Evolutionary conservation across 805 yeast genomes (phyloP).

Genomic region (Saccharomycopsis malanga): DNA sequence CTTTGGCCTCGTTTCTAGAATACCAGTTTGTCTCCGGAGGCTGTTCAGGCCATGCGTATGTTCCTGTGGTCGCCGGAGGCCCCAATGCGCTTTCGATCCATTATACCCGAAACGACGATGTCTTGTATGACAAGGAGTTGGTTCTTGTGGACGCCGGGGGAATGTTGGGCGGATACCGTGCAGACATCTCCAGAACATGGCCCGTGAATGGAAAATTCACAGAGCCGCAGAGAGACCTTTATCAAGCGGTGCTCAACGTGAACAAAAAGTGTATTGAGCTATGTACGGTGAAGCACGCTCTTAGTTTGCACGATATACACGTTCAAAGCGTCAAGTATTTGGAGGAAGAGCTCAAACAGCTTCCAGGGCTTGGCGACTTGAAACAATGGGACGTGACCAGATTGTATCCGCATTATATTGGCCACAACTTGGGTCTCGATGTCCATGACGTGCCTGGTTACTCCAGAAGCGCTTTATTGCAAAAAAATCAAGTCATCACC

Average conservation of each 20-base stretch:
- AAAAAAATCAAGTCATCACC: conserved; percentile 77
- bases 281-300: conserved; percentile 47
- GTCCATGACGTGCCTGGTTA: conserved; percentile 73
- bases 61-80: conserved; percentile 97
- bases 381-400: conserved; percentile 46
- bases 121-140: conserved; percentile 67
- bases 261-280: conserved; percentile 69
- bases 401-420: conserved; percentile 87
- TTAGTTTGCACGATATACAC: conserved; percentile 71
- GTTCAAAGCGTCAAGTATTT: conserved; percentile 53
- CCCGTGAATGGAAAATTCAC: conserved; percentile 74
- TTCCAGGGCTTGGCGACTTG: conserved; percentile 52
- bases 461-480: conserved; percentile 48
- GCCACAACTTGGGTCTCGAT: conserved; percentile 91
- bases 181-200: conserved; percentile 97
- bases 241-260: conserved; percentile 80
- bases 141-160: conserved; percentile 97
- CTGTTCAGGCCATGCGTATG: conserved; percentile 81
- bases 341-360: conserved; percentile 57
- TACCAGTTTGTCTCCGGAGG: conserved; percentile 81
- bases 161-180: conserved; percentile 83
- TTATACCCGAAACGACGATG: conserved; percentile 86
- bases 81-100: conserved; percentile 85
- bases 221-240: conserved; percentile 74
- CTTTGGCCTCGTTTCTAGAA: conserved; percentile 73